Base-by-base conservation (phyloP, 2,329 filamentous ascomycete genomes). In the Cladosporium sp. region DNA sequence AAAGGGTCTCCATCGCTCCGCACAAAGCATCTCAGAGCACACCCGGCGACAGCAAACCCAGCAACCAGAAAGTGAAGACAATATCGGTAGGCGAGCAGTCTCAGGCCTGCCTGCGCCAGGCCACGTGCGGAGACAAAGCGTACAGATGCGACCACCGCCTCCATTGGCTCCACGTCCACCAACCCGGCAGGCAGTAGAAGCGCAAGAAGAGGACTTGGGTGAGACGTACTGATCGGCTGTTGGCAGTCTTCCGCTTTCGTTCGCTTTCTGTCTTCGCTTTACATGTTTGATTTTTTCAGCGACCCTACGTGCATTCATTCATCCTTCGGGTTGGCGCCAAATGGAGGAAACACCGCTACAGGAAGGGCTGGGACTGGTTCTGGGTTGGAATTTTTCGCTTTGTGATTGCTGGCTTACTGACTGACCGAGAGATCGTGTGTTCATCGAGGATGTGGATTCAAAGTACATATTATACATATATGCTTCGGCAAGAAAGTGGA, bases 101-200 rank as follows among this genome's bases (percentile, higher is more conserved):
- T 77, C 77, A 17, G 79, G 76, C 1, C 79, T 84, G 49, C 80
- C 83, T 6, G 76, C 76, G 11, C 77, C 80, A 37, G 80, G 51
- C 12, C 28, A 59, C 61, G 20, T 61, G 60, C 59, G 38, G 65
- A 65, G 54, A 65, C 60, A 49, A 42, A 62, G 57, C 14, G 58
- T 55, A 12, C 59, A 58, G 19, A 71, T 11, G 56, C 69, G 15
- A 63, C 67, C 20, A 60, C 40, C 58, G 61, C 58, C 45, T 20
- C 59, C 54, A 70, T 74, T 55, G 73, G 77, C 57, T 72, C 77
- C 61, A 64, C 81, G 77, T 30, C 78, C 77, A 17, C 75, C 79
- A 9, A 74, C 74, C 55, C 70, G 76, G 59, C 76, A 78, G 56
- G 73, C 80, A 39, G 55, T 38, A 19, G 55, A 58, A 59, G 40